Percentiles rank a stretch among this genome's conserved stretches.
Conservation (phyloP, 2,329 filamentous ascomycete genomes). For the Dendrostoma leiphaemia region DNA sequence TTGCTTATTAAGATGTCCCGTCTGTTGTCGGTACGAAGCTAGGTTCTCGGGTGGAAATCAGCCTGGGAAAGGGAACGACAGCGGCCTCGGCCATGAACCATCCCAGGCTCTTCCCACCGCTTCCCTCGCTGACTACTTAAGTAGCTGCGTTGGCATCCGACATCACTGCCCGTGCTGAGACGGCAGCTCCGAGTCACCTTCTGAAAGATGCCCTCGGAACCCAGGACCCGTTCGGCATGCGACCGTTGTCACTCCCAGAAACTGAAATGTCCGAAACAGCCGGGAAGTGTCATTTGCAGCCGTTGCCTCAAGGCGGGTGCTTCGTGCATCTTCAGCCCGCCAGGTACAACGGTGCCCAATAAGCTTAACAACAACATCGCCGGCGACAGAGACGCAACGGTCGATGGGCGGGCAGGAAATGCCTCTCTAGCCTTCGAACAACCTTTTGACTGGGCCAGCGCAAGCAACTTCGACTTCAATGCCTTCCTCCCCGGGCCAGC, state of each 20-base stretch:
- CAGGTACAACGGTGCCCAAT: slow-evolving; percentile 21
- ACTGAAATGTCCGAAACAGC: slow-evolving; percentile 41
- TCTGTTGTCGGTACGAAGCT: too few species aligned
- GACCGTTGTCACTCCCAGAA: slow-evolving; percentile 48
- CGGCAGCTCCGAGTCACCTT: too few species aligned
- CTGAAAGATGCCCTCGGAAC: slow-evolving; percentile 21
- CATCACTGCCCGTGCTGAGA: too few species aligned
- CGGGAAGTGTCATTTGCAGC: slow-evolving; percentile 34
- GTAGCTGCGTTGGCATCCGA: too few species aligned
- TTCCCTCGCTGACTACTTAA: too few species aligned
- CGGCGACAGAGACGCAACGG: not conserved
- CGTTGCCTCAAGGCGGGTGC: slow-evolving; percentile 41
- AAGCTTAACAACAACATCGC: slow-evolving; percentile 19
- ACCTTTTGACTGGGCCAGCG: slow-evolving; percentile 2
- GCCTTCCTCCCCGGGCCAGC: not conserved
- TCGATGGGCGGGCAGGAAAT: not conserved
- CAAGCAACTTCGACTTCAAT: slow-evolving; percentile 7
- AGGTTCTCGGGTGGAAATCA: too few species aligned
- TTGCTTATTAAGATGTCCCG: too few species aligned
- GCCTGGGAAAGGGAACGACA: too few species aligned
- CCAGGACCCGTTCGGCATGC: slow-evolving; percentile 34
- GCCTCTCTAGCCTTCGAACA: not conserved
- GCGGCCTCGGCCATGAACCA: too few species aligned
- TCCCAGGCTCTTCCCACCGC: too few species aligned
- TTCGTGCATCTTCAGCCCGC: slow-evolving; percentile 42